These are phyloP conservation scores for Coemansia sp. DNA, from an alignment of 192 early-diverging fungal genomes.

Conservation along the genomic window DNA sequence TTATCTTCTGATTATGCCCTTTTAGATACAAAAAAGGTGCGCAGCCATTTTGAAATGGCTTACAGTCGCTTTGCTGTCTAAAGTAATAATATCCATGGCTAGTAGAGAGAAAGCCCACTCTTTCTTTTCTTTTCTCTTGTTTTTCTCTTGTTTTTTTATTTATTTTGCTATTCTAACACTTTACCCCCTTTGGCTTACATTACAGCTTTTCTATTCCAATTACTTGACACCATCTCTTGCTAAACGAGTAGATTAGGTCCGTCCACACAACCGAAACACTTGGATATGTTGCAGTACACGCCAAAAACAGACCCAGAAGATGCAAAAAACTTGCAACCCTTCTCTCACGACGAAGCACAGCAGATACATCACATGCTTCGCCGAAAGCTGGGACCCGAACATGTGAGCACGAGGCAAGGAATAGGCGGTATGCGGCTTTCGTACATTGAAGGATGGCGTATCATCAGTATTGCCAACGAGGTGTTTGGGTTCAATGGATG, in stretches of 20 bases:
- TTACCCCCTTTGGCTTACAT: not conserved
- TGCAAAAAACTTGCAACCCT: conserved; percentile 1
- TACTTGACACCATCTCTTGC: not conserved
- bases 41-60: no score
- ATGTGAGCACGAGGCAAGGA: conserved; percentile 63
- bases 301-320: not conserved
- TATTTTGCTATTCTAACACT: conserved; percentile 8
- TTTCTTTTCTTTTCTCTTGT: not conserved
- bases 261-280: not conserved
- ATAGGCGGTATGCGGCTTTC: conserved; percentile 67
- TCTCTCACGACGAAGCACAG: conserved; percentile 13
- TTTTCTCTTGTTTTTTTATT: not conserved
- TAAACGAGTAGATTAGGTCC: not conserved
- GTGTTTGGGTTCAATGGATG: conserved; percentile 97
- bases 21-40: no score
- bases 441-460: conserved; percentile 84
- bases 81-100: no score
- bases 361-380: conserved; percentile 46
- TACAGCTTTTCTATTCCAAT: not conserved
- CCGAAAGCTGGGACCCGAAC: conserved; percentile 70
- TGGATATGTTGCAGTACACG: conserved; percentile 14
- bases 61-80: no score
- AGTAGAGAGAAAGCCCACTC: not conserved
- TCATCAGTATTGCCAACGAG: conserved; percentile 86
- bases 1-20: no score